These are phyloP conservation scores for Vinca minor DNA, from an alignment of 257 asterid genomes.

Conservation along the genomic window DNA sequence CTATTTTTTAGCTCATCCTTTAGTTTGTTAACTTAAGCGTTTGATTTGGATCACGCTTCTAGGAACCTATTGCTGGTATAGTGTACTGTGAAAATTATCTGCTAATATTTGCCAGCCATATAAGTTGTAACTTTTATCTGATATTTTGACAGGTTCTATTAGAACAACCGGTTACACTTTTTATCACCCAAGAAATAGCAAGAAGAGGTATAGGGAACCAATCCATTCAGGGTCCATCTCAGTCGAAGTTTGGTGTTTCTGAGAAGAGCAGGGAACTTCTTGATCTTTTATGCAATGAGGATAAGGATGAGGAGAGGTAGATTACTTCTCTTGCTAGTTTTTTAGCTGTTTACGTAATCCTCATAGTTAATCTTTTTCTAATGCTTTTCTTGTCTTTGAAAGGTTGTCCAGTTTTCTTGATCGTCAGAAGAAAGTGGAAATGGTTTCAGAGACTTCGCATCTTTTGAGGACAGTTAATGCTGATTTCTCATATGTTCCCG, in stretches of 20 bases:
- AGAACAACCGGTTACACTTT: conserved; percentile 63
- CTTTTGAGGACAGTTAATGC: conserved; percentile 22
- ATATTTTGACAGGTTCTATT: conserved; percentile 46
- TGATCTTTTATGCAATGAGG: conserved; percentile 34
- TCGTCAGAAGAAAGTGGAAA: conserved; percentile 47
- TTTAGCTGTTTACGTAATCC: background rate
- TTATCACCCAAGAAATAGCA: conserved; percentile 48
- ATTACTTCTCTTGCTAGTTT: conserved; percentile 6
- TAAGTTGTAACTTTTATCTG: background rate
- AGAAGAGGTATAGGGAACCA: conserved; percentile 28
- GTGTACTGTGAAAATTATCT: background rate
- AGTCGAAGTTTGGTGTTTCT: conserved; percentile 32
- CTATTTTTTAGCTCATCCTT: background rate
- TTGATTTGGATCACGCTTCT: background rate
- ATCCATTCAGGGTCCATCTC: conserved; percentile 24
- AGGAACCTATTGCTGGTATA: background rate
- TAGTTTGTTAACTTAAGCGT: background rate
- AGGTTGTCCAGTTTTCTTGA: conserved; percentile 50
- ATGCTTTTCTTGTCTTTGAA: conserved; percentile 14
- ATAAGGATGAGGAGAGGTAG: conserved; percentile 47
- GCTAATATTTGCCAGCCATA: background rate
- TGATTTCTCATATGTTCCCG: conserved; percentile 14
- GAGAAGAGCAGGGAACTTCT: conserved; percentile 46
- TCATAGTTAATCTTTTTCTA: conserved; percentile 2
- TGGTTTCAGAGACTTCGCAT: conserved; percentile 15